Conservation (phyloP, 169 alveolate genomes). For the Plasmodium yoelii region DNA sequence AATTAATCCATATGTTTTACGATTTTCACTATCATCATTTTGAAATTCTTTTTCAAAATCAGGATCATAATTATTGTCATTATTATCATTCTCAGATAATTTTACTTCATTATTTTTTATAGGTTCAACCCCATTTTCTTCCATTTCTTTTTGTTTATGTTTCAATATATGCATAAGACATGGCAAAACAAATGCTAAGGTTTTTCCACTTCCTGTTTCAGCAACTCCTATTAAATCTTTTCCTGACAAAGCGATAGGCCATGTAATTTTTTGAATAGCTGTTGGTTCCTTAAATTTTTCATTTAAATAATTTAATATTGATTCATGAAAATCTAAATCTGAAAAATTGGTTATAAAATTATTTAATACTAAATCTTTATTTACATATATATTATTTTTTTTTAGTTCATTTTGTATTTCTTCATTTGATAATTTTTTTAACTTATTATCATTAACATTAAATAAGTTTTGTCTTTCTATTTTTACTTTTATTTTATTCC, state of each 20-base stretch:
- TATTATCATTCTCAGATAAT: slow-evolving; percentile 88
- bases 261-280: slow-evolving; percentile 89
- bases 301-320: slow-evolving; percentile 79
- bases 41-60: slow-evolving; percentile 1
- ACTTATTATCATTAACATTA: slow-evolving; percentile 69
- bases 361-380: slow-evolving; percentile 78
- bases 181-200: slow-evolving; percentile 94
- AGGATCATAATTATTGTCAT: slow-evolving; percentile 67
- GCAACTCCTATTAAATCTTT: slow-evolving; percentile 96
- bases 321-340: slow-evolving; percentile 83
- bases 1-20: slow-evolving; percentile 81
- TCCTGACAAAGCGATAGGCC: slow-evolving; percentile 90
- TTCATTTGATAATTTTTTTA: slow-evolving; percentile 81
- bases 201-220: slow-evolving; percentile 97
- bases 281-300: slow-evolving; percentile 88
- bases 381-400: slow-evolving; percentile 78
- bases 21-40: slow-evolving; percentile 78
- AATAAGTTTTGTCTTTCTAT: slow-evolving; percentile 82
- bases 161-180: slow-evolving; percentile 92
- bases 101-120: slow-evolving; percentile 77
- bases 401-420: slow-evolving; percentile 81
- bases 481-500: slow-evolving; percentile 80
- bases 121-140: background rate
- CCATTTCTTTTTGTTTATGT: slow-evolving; percentile 67
- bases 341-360: slow-evolving; percentile 82